Evolutionary conservation across 2,329 filamentous ascomycete species (phyloP).

Genomic region (Penicillium expansum): DNA sequence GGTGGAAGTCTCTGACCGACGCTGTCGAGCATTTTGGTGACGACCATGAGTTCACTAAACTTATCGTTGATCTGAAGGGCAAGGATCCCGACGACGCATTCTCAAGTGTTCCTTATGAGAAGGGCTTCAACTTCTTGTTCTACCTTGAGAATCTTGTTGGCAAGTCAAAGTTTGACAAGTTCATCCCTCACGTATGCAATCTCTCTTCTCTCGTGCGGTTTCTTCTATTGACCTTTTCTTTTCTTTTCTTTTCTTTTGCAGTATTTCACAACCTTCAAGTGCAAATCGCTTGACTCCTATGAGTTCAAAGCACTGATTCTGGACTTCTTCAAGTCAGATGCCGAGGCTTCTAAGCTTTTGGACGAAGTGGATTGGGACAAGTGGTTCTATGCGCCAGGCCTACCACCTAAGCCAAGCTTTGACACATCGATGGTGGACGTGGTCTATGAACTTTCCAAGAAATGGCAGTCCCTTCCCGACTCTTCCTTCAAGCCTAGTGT

Average conservation of each 20-base stretch:
- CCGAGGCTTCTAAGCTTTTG: slow-evolving; percentile 59
- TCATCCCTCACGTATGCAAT: slow-evolving; percentile 70
- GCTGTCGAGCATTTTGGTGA: slow-evolving; percentile 73
- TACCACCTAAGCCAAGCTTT: slow-evolving; percentile 86
- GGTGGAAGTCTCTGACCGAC: slow-evolving; percentile 86
- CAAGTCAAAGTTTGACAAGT: slow-evolving; percentile 84
- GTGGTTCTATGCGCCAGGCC: slow-evolving; percentile 83
- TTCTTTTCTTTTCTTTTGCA: slow-evolving; percentile 16
- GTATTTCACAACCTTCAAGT: slow-evolving; percentile 83
- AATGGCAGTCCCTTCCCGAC: slow-evolving; percentile 64
- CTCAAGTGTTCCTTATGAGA: slow-evolving; percentile 89
- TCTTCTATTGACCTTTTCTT: slow-evolving; percentile 4
- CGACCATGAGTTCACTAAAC: slow-evolving; percentile 89
- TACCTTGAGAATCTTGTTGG: slow-evolving; percentile 83
- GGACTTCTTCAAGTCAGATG: slow-evolving; percentile 74
- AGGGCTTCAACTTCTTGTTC: slow-evolving; percentile 92
- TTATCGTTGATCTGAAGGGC: slow-evolving; percentile 81
- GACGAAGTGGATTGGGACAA: slow-evolving; percentile 81
- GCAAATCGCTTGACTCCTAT: slow-evolving; percentile 85
- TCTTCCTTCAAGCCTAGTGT: slow-evolving; percentile 58
- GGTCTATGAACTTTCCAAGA: slow-evolving; percentile 76
- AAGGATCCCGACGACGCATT: slow-evolving; percentile 96
- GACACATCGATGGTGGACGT: slow-evolving; percentile 83
- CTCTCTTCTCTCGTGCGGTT: not conserved
- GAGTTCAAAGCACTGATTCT: slow-evolving; percentile 89